Evolutionary conservation across 306 rosid species (phyloP).

Genomic region (Lupinus albus): DNA sequence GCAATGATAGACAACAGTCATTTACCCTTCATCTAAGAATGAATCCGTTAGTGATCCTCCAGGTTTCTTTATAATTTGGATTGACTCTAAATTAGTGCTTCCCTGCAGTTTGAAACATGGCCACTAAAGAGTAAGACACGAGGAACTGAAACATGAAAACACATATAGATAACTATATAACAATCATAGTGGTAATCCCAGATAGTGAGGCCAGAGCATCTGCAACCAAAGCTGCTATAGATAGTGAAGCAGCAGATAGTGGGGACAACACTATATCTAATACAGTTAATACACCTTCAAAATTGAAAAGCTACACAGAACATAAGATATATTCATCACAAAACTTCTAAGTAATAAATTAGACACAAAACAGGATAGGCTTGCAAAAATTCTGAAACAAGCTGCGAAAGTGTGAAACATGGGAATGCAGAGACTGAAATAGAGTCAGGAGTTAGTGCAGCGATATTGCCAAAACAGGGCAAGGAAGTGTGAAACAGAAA

Average conservation of each 20-base stretch:
- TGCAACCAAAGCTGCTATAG: neutral
- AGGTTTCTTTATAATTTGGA: conserved; percentile 94
- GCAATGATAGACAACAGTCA: neutral
- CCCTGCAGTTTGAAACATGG: conserved; percentile 66
- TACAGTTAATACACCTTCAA: neutral
- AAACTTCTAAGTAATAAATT: no score
- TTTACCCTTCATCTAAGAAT: conserved; percentile 92
- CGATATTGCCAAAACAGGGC: no score
- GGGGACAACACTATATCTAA: neutral
- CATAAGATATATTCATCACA: no score
- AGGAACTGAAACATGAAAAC: conserved; percentile 23
- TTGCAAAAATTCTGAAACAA: no score
- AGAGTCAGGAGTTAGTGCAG: no score
- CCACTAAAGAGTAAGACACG: neutral
- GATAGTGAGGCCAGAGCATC: neutral
- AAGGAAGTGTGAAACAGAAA: no score
- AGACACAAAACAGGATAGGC: no score
- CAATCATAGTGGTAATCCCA: neutral
- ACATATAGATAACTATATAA: neutral
- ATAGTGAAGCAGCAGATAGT: neutral
- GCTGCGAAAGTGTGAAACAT: neutral
- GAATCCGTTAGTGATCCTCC: conserved; percentile 92
- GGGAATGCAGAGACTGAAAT: neutral
- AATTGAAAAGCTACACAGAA: neutral
- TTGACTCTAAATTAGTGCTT: conserved; percentile 91